phyloP scores from a whole-genome alignment of 352 stramenopile species.

The Salisapilia sapeloensis region DNA sequence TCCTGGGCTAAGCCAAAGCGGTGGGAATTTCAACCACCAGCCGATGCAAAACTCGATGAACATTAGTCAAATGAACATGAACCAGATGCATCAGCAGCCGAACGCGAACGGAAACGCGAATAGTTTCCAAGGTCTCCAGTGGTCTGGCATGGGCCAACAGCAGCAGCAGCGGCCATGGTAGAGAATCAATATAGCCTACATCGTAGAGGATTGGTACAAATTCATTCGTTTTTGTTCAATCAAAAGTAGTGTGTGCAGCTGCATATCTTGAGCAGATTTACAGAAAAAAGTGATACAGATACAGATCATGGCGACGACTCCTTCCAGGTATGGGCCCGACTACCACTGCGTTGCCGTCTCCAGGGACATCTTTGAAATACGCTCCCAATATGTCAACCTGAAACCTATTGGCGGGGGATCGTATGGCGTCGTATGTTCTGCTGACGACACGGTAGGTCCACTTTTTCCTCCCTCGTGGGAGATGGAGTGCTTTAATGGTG shows the following conservation, averaged over 20 bases:
- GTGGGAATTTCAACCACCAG: too few relatives aligned
- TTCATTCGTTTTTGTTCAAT: too few relatives aligned
- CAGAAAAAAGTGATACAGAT: conserved; percentile 1
- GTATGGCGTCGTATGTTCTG: conserved; percentile 87
- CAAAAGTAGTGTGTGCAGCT: conserved; percentile 1
- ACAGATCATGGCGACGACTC: conserved; percentile 37
- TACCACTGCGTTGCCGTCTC: conserved; percentile 74
- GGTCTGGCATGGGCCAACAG: conserved; percentile 46
- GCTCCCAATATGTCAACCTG: conserved; percentile 66
- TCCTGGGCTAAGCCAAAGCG: conserved; percentile 1
- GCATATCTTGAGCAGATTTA: not conserved
- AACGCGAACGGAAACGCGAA: conserved; percentile 60
- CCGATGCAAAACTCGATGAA: too few relatives aligned
- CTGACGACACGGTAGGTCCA: conserved; percentile 68
- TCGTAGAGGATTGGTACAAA: conserved; percentile 16
- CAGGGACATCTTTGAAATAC: conserved; percentile 67
- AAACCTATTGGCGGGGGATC: conserved; percentile 67
- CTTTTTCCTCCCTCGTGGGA: conserved; percentile 1
- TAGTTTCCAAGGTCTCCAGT: conserved; percentile 72
- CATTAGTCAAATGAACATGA: conserved; percentile 43
- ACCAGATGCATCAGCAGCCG: conserved; percentile 43
- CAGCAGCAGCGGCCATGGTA: conserved; percentile 28
- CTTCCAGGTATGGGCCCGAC: conserved; percentile 55
- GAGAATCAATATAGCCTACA: conserved; percentile 21
- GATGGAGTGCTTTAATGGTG: not conserved